Evolutionary conservation across 495 filamentous ascomycete species (phyloP), one percentile per base, ranked within the genome.

Genomic region (Talaromyces thailandensis): DNA sequence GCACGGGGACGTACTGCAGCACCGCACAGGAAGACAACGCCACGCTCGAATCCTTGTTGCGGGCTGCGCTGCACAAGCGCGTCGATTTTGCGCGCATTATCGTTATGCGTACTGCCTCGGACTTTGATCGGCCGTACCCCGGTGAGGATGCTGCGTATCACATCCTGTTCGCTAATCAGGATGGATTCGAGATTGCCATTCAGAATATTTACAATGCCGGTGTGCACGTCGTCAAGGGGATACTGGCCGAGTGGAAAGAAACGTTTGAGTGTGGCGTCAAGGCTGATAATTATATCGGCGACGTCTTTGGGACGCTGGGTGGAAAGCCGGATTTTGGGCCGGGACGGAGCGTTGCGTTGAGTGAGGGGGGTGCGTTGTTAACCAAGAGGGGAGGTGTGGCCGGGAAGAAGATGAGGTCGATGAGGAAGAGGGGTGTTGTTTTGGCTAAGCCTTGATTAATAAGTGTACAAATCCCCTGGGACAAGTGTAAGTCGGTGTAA

Each of bases 1-100:
- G 87, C 18, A 81, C 79, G 0, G 86, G 85, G 6, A 68, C 77
- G 3, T 91, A 91, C 73, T 91, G 88, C 75, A 79, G 82, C 63
- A 85, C 81, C 4, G 86, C 86, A 12, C 89, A 91, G 68, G 89
- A 92, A 68, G 89, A 92, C 68, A 91, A 87, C 66, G 88, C 86
- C 4, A 85, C 81, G 0, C 81, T 91, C 16, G 86, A 88, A 66
- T 86, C 82, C 26, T 71, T 92, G 28, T 67, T 90, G 26, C 83
- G 89, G n/a, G 78, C 77, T 3, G 78, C 84, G 0, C 64, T 75
- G 4, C 69, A 70, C 53, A 80, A 79, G 4, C 71, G 84, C 3
- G 82, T 86, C 3, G 88, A 92, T 66, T 91, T 88, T 71, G 66
- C 74, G 8, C 81, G 89, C 4, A 82, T 88, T 62, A 87, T 91